Conservation (phyloP, 2,329 filamentous ascomycete species). For the Colletotrichum falcatum region DNA sequence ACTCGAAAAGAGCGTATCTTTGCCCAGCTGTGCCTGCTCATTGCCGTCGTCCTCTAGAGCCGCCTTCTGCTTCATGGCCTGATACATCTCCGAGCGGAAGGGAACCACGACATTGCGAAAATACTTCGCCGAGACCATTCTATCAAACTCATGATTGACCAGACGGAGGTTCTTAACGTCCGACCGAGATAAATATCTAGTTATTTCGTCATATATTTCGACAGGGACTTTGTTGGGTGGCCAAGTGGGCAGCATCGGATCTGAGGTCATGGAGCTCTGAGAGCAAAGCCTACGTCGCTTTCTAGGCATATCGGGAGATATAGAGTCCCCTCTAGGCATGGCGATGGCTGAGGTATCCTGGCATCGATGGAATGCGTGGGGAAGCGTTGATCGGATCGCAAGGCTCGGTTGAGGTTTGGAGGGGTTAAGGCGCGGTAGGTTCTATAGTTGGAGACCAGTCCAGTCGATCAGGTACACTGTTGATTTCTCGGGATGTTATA, state of each 20-base stretch:
- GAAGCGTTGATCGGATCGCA: constrained; percentile 2
- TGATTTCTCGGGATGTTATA: neutral
- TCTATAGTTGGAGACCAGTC: too few relatives aligned
- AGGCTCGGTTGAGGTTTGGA: neutral
- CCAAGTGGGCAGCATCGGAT: constrained; percentile 44
- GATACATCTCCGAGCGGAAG: constrained; percentile 74
- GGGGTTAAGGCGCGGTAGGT: neutral
- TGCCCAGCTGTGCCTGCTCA: constrained; percentile 41
- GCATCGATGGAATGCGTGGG: constrained; percentile 17
- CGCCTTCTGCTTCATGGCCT: constrained; percentile 44
- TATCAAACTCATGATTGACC: constrained; percentile 69
- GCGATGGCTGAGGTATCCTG: constrained; percentile 7
- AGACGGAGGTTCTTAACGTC: constrained; percentile 72
- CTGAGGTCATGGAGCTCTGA: constrained; percentile 26
- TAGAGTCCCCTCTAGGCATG: constrained; percentile 25
- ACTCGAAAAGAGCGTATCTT: constrained; percentile 51
- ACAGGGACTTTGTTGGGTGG: constrained; percentile 61
- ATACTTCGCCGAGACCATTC: constrained; percentile 66
- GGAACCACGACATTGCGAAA: constrained; percentile 74
- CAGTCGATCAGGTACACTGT: neutral
- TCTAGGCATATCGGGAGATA: constrained; percentile 13
- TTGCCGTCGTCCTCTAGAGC: constrained; percentile 5
- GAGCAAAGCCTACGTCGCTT: constrained; percentile 34
- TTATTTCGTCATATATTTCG: constrained; percentile 72
- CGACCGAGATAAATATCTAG: constrained; percentile 64